A percentile compares a stretch with the other conserved stretches of the same genome.
Evolutionary conservation across 2,329 filamentous ascomycete species (phyloP).

Genomic region (Colletotrichum caudatum): DNA sequence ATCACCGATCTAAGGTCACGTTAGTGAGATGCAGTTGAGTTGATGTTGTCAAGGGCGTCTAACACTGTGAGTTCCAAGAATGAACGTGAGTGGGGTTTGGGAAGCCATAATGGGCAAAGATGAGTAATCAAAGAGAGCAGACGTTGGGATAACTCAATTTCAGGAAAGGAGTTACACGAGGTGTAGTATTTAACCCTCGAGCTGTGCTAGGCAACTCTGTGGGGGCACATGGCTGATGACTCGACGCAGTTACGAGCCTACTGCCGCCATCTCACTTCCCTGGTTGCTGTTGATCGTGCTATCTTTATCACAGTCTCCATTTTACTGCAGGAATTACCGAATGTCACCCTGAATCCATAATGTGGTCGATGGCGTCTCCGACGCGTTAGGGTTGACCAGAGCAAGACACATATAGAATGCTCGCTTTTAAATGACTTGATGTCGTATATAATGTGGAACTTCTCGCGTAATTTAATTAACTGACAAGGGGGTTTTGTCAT

Average conservation of each 20-base stretch:
- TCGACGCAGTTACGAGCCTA: too few species aligned
- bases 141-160: neutral
- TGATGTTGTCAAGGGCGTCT: neutral
- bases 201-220: neutral
- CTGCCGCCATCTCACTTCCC: too few species aligned
- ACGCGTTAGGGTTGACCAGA: too few species aligned
- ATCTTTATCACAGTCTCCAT: too few species aligned
- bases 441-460: too few species aligned
- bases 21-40: neutral
- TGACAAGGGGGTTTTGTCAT: neutral
- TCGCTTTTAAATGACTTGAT: too few species aligned
- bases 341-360: too few species aligned
- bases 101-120: neutral
- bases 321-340: too few species aligned
- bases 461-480: too few species aligned
- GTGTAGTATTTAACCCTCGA: neutral
- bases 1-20: neutral
- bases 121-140: neutral
- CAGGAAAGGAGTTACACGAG: neutral
- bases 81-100: neutral
- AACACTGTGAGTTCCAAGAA: slow-evolving; percentile 8
- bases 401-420: too few species aligned
- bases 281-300: too few species aligned
- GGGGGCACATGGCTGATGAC: neutral
- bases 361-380: too few species aligned